Conservation (phyloP, 345 rosid genomes). For the Zanthoxylum bungeanum region DNA sequence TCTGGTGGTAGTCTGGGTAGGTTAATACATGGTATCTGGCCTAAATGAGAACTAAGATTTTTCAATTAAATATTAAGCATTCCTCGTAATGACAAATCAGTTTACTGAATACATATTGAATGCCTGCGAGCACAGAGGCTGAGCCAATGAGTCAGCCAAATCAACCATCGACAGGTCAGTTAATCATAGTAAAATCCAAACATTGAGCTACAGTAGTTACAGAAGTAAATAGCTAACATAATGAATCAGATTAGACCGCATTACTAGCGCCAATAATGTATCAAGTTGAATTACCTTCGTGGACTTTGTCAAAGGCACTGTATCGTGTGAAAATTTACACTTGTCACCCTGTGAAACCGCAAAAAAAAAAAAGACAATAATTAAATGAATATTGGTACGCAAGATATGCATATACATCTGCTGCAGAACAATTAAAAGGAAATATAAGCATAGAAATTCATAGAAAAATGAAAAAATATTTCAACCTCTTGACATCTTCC, state of each 20-base stretch:
- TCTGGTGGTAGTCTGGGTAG: background rate
- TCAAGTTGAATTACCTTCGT: constrained; percentile 24
- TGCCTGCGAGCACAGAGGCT: background rate
- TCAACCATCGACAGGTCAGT: background rate
- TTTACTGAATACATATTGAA: background rate
- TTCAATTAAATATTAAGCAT: background rate
- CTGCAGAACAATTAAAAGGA: constrained; percentile 2
- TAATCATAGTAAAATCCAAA: constrained; percentile 2
- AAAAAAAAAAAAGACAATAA: background rate
- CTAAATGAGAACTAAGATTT: background rate
- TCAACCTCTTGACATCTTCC: constrained; percentile 86
- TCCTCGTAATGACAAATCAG: background rate
- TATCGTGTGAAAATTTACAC: constrained; percentile 90
- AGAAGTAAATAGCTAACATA: background rate
- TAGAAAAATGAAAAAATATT: background rate
- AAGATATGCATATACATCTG: background rate
- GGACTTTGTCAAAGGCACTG: constrained; percentile 74
- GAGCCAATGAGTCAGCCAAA: background rate
- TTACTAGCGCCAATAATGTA: background rate
- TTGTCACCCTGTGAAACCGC: constrained; percentile 58
- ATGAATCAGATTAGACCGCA: background rate
- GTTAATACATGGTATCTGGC: background rate
- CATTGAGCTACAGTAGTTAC: background rate
- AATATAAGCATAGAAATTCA: constrained; percentile 1
- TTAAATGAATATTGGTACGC: background rate